A percentile compares a stretch with the other conserved stretches of the same genome.
Evolutionary conservation across 805 yeast genomes (phyloP).

Genomic region (Cyberlindnera maclurae): DNA sequence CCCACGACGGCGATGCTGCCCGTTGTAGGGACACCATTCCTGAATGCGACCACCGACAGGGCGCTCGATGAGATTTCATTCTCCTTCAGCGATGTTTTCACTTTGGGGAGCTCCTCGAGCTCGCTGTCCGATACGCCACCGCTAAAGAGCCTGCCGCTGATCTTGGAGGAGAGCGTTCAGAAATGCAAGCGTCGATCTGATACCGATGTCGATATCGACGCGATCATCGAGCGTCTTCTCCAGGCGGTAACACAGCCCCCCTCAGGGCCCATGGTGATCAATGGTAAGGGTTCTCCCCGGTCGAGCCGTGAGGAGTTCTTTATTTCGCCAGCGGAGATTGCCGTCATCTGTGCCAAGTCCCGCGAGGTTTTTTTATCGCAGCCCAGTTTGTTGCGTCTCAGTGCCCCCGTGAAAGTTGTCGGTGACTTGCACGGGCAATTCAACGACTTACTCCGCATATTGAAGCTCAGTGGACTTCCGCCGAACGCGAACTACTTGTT

Average conservation of each 20-base stretch:
- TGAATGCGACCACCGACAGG: conserved; percentile 2
- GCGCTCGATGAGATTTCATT: conserved; percentile 19
- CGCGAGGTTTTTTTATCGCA: conserved; percentile 85
- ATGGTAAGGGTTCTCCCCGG: conserved; percentile 13
- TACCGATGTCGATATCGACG: conserved; percentile 44
- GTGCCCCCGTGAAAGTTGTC: conserved; percentile 72
- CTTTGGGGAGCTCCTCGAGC: conserved; percentile 17
- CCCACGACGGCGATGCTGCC: conserved; percentile 1
- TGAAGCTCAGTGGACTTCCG: conserved; percentile 95
- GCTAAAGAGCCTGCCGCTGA: conserved; percentile 16
- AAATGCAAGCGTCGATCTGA: conserved; percentile 2
- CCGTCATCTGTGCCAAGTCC: conserved; percentile 75
- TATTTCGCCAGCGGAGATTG: conserved; percentile 48
- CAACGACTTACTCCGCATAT: conserved; percentile 81
- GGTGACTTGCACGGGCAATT: conserved; percentile 98
- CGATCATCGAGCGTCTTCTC: conserved; percentile 53
- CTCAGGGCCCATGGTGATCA: conserved; percentile 8
- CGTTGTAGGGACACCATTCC: conserved; percentile 4
- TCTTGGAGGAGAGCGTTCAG: conserved; percentile 15
- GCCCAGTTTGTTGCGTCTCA: conserved; percentile 80
- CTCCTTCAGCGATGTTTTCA: conserved; percentile 24
- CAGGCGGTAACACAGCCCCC: conserved; percentile 5
- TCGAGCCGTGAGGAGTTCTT: conserved; percentile 15
- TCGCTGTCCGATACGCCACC: conserved; percentile 23
- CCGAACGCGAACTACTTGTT: conserved; percentile 89